Conservation (phyloP, 768 basidiomycete species). For the Mycena floridula region DNA sequence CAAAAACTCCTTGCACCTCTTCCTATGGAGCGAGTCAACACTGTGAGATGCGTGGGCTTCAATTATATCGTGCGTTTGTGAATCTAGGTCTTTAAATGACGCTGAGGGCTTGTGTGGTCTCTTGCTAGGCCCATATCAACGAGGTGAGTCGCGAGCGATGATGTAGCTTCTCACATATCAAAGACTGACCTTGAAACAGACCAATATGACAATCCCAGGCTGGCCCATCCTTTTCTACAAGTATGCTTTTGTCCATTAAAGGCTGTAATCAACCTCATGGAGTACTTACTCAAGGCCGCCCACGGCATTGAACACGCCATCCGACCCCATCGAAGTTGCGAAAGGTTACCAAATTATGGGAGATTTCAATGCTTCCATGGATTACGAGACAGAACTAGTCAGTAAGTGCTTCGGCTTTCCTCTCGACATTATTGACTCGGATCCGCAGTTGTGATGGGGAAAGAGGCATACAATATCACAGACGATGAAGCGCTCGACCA, state of each 20-base stretch:
- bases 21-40: background rate
- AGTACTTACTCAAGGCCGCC: too few relatives aligned
- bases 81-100: too few relatives aligned
- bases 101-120: too few relatives aligned
- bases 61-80: background rate
- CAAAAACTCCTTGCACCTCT: background rate
- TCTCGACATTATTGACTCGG: too few relatives aligned
- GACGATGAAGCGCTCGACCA: slow-evolving; percentile 34
- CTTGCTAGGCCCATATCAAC: too few relatives aligned
- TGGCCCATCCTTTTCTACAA: background rate
- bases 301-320: slow-evolving; percentile 29
- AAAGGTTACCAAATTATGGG: slow-evolving; percentile 34
- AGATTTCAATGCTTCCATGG: slow-evolving; percentile 34
- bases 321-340: slow-evolving; percentile 27
- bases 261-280: too few relatives aligned
- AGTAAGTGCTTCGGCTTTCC: too few relatives aligned
- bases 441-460: slow-evolving; percentile 38
- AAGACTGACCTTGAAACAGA: too few relatives aligned
- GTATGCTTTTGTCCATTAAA: too few relatives aligned
- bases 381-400: slow-evolving; percentile 38
- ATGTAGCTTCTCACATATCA: too few relatives aligned
- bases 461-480: slow-evolving; percentile 34
- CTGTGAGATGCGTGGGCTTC: background rate
- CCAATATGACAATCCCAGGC: background rate
- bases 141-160: too few relatives aligned